Percentiles rank a stretch among this genome's conserved stretches.
phyloP scores from a whole-genome alignment of 345 rosid genomes.

The Eucalyptus melliodora region DNA sequence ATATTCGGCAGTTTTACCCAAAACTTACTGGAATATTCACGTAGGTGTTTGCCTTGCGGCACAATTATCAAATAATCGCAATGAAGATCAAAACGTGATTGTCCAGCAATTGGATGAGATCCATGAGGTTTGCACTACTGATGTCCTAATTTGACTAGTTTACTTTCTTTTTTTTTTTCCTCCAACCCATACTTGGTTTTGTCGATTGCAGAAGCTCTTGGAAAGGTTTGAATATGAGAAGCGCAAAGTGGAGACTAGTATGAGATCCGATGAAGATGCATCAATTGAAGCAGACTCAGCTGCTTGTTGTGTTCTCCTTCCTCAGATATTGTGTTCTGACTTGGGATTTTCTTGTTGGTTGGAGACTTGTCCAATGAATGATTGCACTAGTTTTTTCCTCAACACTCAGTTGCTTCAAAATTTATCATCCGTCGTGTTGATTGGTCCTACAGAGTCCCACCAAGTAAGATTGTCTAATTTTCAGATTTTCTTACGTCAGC shows the following conservation, averaged over 20 bases:
- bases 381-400: constrained; percentile 48
- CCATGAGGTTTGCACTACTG: constrained; percentile 35
- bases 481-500: background rate
- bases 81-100: constrained; percentile 18
- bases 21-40: background rate
- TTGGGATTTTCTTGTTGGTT: constrained; percentile 44
- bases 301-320: constrained; percentile 38
- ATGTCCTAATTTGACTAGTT: background rate
- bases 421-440: constrained; percentile 23
- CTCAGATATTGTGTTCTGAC: constrained; percentile 36
- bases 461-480: constrained; percentile 22
- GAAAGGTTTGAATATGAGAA: constrained; percentile 55
- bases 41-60: constrained; percentile 77
- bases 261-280: constrained; percentile 6
- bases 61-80: constrained; percentile 29
- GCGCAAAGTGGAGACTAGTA: constrained; percentile 20
- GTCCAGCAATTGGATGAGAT: constrained; percentile 51
- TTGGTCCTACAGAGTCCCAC: constrained; percentile 12
- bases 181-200: background rate
- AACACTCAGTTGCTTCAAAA: constrained; percentile 60
- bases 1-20: background rate
- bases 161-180: background rate
- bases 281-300: constrained; percentile 8
- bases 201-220: constrained; percentile 40
- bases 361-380: constrained; percentile 38